Conservation (phyloP, 805 yeast genomes). For the Kuraishia piskuri region DNA sequence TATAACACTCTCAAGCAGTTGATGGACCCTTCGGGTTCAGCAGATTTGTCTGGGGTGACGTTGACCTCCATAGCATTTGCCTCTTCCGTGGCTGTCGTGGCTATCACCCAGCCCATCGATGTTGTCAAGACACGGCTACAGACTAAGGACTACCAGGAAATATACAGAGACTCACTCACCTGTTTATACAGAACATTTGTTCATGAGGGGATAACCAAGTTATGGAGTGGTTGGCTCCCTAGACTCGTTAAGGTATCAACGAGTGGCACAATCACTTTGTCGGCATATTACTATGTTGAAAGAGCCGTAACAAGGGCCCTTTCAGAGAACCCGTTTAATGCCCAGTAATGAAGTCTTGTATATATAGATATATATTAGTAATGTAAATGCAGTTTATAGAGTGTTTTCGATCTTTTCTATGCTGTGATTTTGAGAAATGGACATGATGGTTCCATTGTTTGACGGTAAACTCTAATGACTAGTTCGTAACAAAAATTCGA, state of each 20-base stretch:
- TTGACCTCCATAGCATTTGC: conserved; percentile 43
- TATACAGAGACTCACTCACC: conserved; percentile 55
- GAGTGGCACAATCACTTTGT: conserved; percentile 62
- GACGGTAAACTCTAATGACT: neutral
- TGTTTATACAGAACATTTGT: conserved; percentile 41
- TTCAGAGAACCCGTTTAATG: conserved; percentile 27
- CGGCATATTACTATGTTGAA: conserved; percentile 52
- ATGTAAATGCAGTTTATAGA: neutral
- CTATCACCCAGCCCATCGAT: conserved; percentile 82
- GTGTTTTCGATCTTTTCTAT: neutral
- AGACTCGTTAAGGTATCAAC: conserved; percentile 62
- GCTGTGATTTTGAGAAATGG: neutral
- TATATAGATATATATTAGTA: neutral
- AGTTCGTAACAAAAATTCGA: neutral
- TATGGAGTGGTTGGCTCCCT: conserved; percentile 58
- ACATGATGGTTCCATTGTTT: neutral
- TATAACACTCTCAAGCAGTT: conserved; percentile 72
- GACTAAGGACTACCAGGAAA: conserved; percentile 51
- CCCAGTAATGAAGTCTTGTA: neutral
- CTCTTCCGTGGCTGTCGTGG: conserved; percentile 67
- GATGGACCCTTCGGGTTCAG: conserved; percentile 40
- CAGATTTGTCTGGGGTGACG: conserved; percentile 24
- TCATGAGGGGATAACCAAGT: conserved; percentile 34
- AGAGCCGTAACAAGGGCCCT: conserved; percentile 29
- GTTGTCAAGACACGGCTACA: conserved; percentile 84